phyloP scores from a whole-genome alignment of 495 filamentous ascomycete genomes.

The Thozetella sp. region DNA sequence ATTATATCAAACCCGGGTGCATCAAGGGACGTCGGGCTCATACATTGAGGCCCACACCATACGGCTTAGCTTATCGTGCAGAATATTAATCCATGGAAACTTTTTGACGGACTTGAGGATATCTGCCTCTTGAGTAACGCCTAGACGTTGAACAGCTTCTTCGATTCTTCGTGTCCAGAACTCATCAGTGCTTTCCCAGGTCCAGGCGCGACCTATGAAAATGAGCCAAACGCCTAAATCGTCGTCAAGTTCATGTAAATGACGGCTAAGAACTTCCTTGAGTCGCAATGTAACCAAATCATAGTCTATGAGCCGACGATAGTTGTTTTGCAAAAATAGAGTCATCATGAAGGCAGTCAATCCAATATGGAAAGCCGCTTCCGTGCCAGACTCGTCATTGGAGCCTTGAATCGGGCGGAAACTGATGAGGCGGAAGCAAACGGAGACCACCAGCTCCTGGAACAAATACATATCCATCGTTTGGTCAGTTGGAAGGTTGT shows the following conservation, averaged over 20 bases:
- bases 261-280: constrained; percentile 6
- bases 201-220: constrained; percentile 21
- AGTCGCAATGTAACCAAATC: constrained; percentile 13
- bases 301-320: constrained; percentile 15
- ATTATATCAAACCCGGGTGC: not conserved
- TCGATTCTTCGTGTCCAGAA: constrained; percentile 13
- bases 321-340: constrained; percentile 19
- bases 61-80: constrained; percentile 18
- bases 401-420: constrained; percentile 16
- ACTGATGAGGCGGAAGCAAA: constrained; percentile 19
- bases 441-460: constrained; percentile 19
- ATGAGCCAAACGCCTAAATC: constrained; percentile 19
- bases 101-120: constrained; percentile 3
- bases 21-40: not conserved
- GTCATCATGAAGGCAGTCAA: constrained; percentile 23
- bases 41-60: constrained; percentile 12
- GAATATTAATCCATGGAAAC: constrained; percentile 24
- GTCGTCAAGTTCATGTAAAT: constrained; percentile 6
- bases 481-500: constrained; percentile 4
- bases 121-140: constrained; percentile 15
- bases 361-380: constrained; percentile 18
- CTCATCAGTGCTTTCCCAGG: constrained; percentile 6
- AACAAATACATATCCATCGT: constrained; percentile 14
- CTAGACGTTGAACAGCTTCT: constrained; percentile 2
- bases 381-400: not conserved